Base-by-base conservation (phyloP, 257 asterid species). In the Nicotiana noctiflora region DNA sequence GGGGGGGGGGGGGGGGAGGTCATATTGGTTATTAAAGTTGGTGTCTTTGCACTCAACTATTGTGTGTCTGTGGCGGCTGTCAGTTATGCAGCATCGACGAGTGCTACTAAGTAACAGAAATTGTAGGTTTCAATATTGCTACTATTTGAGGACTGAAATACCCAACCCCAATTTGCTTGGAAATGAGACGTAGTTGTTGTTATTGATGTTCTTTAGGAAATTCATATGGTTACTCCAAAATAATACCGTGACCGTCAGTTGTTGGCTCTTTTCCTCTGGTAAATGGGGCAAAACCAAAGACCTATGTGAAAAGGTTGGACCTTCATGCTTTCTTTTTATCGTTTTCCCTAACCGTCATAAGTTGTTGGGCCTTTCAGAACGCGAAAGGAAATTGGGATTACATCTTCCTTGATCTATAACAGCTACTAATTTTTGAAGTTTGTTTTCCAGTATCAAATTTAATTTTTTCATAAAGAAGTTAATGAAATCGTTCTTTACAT, bases 401-500 rank as follows among this genome's bases (percentile, higher is more conserved):
- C 15, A 15, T 77, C 55, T 59, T 77, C 52, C 56, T 23, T 17
- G 14, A 77, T 19, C 21, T 53, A 14, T 14, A 13, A 14, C 17
- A 49, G 44, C 25, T 74, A 74, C 79, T 32, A 25, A 74, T 3
- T 40, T 17, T 29, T 75, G 7, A 18, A 23, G 40, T 60, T 80
- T 8, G 49, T 76, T 74, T 72, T 49, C 63, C 21, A 75, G 61
- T 31, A 64, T 63, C 75, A 63, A 60, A 67, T 80, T 85, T 49
- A 46, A 49, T 59, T 32, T 64, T 6, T 46, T 14, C 17, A 19
- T 29, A 29, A 32, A 80, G 11, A 5, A 17, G 34, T 76, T 83
- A 44, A 44, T 64, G 37, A 27, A 14, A 55, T 49, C 60, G 44
- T 64, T 29, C 3, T 21, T 27, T 27, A 2, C 63, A 15, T 46